Evolutionary conservation across 768 basidiomycete species (phyloP), one percentile per base, ranked within the genome.

Genomic region (Lentinula lateritia): DNA sequence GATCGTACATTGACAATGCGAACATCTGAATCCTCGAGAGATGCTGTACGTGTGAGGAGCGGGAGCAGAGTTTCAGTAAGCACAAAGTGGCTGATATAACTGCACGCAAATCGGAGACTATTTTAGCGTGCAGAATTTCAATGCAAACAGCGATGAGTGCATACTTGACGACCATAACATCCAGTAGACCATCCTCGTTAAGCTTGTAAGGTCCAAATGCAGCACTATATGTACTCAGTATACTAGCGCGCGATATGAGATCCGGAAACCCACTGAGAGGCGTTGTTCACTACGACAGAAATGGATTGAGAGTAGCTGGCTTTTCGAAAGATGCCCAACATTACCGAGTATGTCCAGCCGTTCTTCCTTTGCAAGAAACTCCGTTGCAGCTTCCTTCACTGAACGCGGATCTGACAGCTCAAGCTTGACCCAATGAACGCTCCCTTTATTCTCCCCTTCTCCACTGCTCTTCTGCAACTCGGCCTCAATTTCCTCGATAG

Each of bases 11-110:
- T 79, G 9, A 88, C 76, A 12, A 89, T 76, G 13, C 88, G 82
- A 53, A 87, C 86, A 62, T 89, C 88, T 0, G 83, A 76, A 23
- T 72, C 71, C 0, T 77, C 70, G 50, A 78, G 69, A 16, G 73
- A 63, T 0, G 84, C 80, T 0, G 88, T 88, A 58, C 73, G 69
- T 43, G 71, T 72, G 52, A 88, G 66, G 2, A 86, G 67, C 2
- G 86, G 83, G 39, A 86, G 74, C 6, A 88, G 75, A 3, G 78
- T 75, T 20, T 75, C 70, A 7, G 84, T 87, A 63, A 88, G 79
- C 10, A 81, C 77, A 59, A 84, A 84, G 0, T 79, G 82, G 42
- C 80, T 78, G 23, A 88, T 72, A 57, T 81, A 76, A 54, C 87
- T 46, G 20, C 15, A n/a, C 1, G 28, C 23, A 23, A 38, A 20